phyloP scores from a whole-genome alignment of 192 early-diverging fungal species.

The Pilaira anomala region DNA sequence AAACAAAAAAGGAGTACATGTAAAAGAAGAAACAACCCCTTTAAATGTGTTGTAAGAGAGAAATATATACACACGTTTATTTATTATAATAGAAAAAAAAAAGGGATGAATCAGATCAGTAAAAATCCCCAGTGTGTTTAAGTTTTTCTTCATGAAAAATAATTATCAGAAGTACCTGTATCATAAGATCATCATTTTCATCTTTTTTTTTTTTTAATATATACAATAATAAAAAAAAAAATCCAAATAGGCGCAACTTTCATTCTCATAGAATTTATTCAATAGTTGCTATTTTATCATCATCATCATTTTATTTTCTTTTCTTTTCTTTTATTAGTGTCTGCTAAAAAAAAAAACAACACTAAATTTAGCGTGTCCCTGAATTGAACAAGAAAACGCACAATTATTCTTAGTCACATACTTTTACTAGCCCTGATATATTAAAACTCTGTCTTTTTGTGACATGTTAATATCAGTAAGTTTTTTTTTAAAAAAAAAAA shows the following conservation, averaged over 20 bases:
- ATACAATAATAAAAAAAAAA: too few species aligned
- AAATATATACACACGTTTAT: neutral
- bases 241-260: neutral
- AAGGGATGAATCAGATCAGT: neutral
- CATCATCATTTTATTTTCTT: neutral
- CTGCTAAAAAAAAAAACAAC: too few species aligned
- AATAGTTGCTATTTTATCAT: neutral
- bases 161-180: slow-evolving; percentile 3
- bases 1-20: neutral
- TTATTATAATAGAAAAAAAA: neutral
- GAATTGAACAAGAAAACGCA: too few species aligned
- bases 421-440: too few species aligned
- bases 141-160: neutral
- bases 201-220: neutral
- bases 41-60: neutral
- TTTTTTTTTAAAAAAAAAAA: too few species aligned
- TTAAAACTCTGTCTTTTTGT: too few species aligned
- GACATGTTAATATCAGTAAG: too few species aligned
- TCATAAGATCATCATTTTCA: slow-evolving; percentile 1
- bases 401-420: too few species aligned
- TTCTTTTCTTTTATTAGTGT: neutral
- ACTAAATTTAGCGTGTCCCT: too few species aligned
- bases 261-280: neutral
- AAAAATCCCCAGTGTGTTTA: neutral
- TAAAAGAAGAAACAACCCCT: neutral